Evolutionary conservation across 768 basidiomycete species (phyloP), one percentile per base, ranked within the genome.

Genomic region (Calocybe gangraenosa): DNA sequence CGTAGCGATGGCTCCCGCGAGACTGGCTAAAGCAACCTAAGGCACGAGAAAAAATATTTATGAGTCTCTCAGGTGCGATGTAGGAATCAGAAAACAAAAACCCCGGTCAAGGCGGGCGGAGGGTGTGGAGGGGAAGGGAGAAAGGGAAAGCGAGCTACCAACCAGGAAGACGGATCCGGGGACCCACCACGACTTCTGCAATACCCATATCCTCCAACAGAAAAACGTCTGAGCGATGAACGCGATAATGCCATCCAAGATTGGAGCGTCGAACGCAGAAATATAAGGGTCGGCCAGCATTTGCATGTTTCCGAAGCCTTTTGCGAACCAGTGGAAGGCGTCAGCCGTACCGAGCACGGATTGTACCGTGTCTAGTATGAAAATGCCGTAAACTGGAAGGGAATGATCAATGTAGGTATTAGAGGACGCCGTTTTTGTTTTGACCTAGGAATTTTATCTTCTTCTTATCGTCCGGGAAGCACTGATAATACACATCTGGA

Each of bases 201-300:
- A 32, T 17, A 48, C 42, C 42, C 47, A 28, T 9, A 48, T 48
- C 7, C 47, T 42, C 47, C 47, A 48, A 19, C 47, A 48, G 30
- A 48, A 48, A 18, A 48, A 48, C 3, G 36, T 44, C 32, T 48
- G 47, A 13, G 36, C 35, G 25, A 42, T 20, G 30, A 48, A 48
- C n/a, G 47, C 47, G n/a, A 48, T 48, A 25, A 48, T 48, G 10
- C 47, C 47, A n/a, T 48, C 47, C n/a, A 48, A 22, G 20, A 48
- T 48, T 3, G 47, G 47, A 1, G 47, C 47, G 22, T 48, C 47
- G 11, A 48, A 48, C 18, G 47, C 35, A 17, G 47, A 48, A 21
- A 48, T 48, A 14, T 36, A 48, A 14, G 47, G 47, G 36, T 48
- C 47, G n/a, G 47, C 21, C 17, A 48, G 47, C 41, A 48, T 48